A percentile compares a stretch with the other conserved stretches of the same genome.
phyloP scores from a whole-genome alignment of 805 yeast species.

The Helenozyma baotianmanensis region DNA sequence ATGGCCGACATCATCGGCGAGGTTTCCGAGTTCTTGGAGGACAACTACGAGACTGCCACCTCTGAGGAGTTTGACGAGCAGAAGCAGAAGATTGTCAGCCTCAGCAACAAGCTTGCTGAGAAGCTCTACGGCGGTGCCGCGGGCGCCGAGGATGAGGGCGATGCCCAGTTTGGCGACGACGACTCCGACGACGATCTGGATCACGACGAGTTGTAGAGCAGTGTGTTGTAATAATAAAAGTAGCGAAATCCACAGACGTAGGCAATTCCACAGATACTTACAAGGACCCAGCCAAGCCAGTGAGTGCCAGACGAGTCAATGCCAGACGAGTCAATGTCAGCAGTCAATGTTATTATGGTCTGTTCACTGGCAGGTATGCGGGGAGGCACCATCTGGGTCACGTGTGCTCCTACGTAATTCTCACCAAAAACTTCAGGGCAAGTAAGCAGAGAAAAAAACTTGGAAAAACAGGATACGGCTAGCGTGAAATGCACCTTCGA shows the following conservation, averaged over 20 bases:
- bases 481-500: slow-evolving; percentile 14
- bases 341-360: too few species aligned
- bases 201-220: slow-evolving; percentile 41
- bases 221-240: neutral
- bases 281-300: too few species aligned
- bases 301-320: too few species aligned
- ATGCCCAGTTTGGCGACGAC: slow-evolving; percentile 37
- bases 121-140: slow-evolving; percentile 54
- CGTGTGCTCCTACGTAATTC: neutral
- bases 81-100: slow-evolving; percentile 71
- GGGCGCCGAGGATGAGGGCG: slow-evolving; percentile 39
- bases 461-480: neutral
- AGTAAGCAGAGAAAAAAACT: slow-evolving; percentile 11
- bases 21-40: slow-evolving; percentile 74
- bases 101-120: slow-evolving; percentile 89
- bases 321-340: too few species aligned
- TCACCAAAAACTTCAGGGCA: slow-evolving; percentile 1
- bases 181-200: slow-evolving; percentile 40
- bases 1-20: slow-evolving; percentile 84
- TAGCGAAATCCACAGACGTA: neutral
- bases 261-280: neutral
- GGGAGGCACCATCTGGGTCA: neutral
- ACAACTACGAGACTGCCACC: slow-evolving; percentile 77
- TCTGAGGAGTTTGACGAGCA: slow-evolving; percentile 93
- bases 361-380: too few species aligned